Base-by-base conservation (phyloP, 1,139 yeast species). In the Pichia sp. region DNA sequence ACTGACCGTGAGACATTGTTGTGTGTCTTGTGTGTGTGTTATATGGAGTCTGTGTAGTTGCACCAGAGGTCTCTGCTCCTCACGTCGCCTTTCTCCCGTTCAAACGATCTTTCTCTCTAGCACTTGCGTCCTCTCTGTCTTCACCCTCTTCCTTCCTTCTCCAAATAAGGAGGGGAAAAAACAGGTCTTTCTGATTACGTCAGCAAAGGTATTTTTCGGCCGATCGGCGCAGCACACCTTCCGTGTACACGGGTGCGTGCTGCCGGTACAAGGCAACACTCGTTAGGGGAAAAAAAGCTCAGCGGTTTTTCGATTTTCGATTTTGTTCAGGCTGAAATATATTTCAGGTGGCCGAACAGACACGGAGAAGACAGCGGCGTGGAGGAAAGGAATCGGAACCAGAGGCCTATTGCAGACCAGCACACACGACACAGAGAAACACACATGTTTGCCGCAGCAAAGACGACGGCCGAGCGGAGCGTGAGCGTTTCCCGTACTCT, bases 1-100 rank as follows among this genome's bases (percentile, higher is more conserved):
- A 63, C 31, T 53, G 55, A 26, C 59, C 56, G 56, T 61, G 62
- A n/a, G 62, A 57, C 61, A 57, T 59, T 13, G 23, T 36, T 49
- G 45, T 13, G 46, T 42, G 7, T n/a, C 10, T 38, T 13, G 42
- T 26, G 19, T 29, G 8, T 36, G 42, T 47, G 44, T 13, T 26
- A 8, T n/a, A 29, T 15, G 2, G 29, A 10, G 26, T 42, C n/a
- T 19, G 5, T 7, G n/a, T 15, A 6, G 5, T 15, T 8, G 13
- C 30, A 42, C 29, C 23, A 19, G 23, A 19, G 23, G 23, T 19
- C 23, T 19, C 23, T 19, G 3, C 23, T 19, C 23, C 23, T 10
- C 38, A 8, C 38, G 38, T 34, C n/a, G n/a, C n/a, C n/a, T n/a
- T n/a, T n/a, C n/a, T n/a, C n/a, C n/a, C n/a, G n/a, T n/a, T n/a